Evolutionary conservation across 345 rosid genomes (phyloP), one percentile per base, ranked within the genome.

Genomic region (Arabis hirsuta): DNA sequence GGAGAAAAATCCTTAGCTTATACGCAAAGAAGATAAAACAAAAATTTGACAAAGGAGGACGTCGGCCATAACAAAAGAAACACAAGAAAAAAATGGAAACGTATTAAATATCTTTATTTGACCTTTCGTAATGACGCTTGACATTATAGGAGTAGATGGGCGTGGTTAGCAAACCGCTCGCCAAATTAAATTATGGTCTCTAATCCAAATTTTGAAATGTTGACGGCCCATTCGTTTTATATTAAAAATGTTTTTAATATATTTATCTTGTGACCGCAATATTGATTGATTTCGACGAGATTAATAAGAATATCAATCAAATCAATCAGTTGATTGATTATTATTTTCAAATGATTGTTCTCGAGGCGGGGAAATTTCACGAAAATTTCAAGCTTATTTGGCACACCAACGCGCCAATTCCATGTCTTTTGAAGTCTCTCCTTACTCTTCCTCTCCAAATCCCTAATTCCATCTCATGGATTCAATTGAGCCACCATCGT

Each of bases 401-500:
- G 22, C 9, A 32, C 59, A 65, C 11, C 39, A 43, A 26, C 26
- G 76, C 76, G 76, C 69, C 76, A 61, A 27, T 38, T 52, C 38
- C 12, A 44, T 69, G 36, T 57, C 20, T 58, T 59, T 59, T 50
- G 27, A 70, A 71, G 46, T 26, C 46, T 60, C 73, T 55, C 10
- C 39, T 36, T 7, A 0, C 6, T 61, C 51, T 52, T 9, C 71
- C 11, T 31, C 53, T 16, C 47, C 54, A 34, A 76, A 62, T 1
- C 61, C 77, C 77, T 72, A 73, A 55, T 68, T 67, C 51, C 6
- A 57, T 76, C 60, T 20, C 71, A 89, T 89, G 96, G 84, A 91
- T 32, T 84, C 85, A 38, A 73, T 86, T 27, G 96, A 82, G 45
- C 86, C 89, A 29, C 99, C 99, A 7, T 89, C 98, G 3, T 94